phyloP scores from a whole-genome alignment of 2,329 filamentous ascomycete genomes.

The Pestalotiopsis sp. region DNA sequence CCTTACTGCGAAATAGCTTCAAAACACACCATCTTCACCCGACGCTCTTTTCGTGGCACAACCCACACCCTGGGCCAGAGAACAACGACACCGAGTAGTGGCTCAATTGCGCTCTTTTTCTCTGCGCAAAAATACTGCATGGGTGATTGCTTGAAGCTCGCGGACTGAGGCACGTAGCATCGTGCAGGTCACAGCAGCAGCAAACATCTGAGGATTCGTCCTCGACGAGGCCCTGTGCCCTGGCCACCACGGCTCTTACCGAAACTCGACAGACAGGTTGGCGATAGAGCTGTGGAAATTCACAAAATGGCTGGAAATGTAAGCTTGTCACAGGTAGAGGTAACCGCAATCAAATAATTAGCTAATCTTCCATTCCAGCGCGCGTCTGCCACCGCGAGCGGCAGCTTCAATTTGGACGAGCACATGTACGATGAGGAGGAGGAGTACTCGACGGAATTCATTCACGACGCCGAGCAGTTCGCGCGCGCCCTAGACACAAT shows the following conservation, averaged over 20 bases:
- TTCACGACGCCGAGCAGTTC: constrained; percentile 81
- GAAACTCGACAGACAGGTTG: neutral
- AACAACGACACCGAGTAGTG: neutral
- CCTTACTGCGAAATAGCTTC: neutral
- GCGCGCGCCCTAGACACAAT: constrained; percentile 81
- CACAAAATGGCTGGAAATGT: constrained; percentile 8
- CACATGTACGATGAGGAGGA: constrained; percentile 10
- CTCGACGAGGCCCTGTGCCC: neutral
- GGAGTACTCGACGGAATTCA: constrained; percentile 18
- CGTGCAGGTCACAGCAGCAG: neutral
- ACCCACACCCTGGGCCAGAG: neutral
- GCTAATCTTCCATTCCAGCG: constrained; percentile 1
- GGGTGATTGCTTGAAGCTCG: neutral
- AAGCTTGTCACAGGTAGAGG: neutral
- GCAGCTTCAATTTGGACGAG: constrained; percentile 12
- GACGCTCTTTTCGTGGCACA: neutral
- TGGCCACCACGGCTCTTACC: neutral
- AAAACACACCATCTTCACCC: neutral
- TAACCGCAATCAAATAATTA: neutral
- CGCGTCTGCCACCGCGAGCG: neutral
- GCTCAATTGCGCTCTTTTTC: neutral
- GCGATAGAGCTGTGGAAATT: neutral
- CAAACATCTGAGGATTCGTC: neutral
- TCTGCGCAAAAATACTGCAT: neutral
- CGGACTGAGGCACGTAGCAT: neutral